Evolutionary conservation across 176 grass and related monocot species (phyloP), one percentile per base, ranked within the genome.

Genomic region (Raddia distichophylla): DNA sequence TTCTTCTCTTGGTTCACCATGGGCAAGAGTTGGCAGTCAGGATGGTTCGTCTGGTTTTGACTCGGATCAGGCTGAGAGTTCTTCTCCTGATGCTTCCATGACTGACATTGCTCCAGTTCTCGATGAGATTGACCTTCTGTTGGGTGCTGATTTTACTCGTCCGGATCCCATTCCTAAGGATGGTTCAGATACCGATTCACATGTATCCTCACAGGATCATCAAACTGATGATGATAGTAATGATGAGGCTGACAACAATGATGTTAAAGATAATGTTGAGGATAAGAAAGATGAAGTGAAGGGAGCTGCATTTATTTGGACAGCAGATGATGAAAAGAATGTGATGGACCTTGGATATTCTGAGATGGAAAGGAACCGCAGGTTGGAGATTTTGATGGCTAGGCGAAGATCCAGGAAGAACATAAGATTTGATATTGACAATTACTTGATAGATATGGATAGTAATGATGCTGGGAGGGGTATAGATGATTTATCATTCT

Each of bases 311-410:
- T 85, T 97, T 82, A 82, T 80, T 32, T 97, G 95, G 95, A 97
- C 95, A 69, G 92, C 78, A 60, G 95, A 98, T 78, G 95, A 98
- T 85, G 88, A 94, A 67, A 98, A 93, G 66, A 98, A 93, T 87
- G 69, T 95, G 33, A 91, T 98, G 90, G 92, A 95, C 82, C 95
- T 98, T 65, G 95, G 95, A 56, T 91, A 92, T 72, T 95, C 92
- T 82, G 95, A 95, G 84, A 69, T 89, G 81, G 95, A 98, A 83
- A 95, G 95, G 68, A 95, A 98, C 80, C 88, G 86, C 12, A 86
- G 95, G n/a, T 91, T 98, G 74, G 95, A 98, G 80, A 86, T 86
- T 72, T 87, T 98, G 81, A 92, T 98, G 77, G 90, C 80, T 50
- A 90, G 86, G 66, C 79, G 95, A 87, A 92, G 91, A 75, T 91